A percentile compares a stretch with the other conserved stretches of the same genome.
Conservation (phyloP, 2,329 filamentous ascomycete genomes). For the Sarocladium oryzae region DNA sequence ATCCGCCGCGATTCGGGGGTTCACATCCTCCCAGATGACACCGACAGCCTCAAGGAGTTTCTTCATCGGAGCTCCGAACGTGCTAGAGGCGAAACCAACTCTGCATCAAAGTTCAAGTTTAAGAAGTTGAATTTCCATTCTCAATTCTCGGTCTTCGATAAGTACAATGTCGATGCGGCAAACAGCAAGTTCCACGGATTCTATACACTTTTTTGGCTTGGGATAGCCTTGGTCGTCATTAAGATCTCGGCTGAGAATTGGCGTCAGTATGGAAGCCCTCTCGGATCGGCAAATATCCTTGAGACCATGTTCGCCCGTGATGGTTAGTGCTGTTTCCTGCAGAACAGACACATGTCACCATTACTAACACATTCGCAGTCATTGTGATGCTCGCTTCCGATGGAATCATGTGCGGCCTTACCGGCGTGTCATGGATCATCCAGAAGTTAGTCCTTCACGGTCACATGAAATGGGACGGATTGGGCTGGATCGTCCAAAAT, state of each 20-base stretch:
- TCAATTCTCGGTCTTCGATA: conserved; percentile 68
- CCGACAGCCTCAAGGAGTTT: conserved; percentile 22
- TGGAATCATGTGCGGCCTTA: conserved; percentile 60
- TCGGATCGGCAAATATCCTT: conserved; percentile 68
- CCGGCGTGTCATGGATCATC: conserved; percentile 58
- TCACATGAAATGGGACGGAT: conserved; percentile 59
- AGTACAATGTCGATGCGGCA: conserved; percentile 57
- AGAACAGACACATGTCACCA: too few species aligned
- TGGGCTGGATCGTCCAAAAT: conserved; percentile 70
- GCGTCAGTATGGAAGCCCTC: conserved; percentile 57
- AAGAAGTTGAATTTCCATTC: conserved; percentile 60
- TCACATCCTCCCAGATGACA: conserved; percentile 22
- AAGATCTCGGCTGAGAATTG: conserved; percentile 65
- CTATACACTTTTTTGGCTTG: conserved; percentile 73
- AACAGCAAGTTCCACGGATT: conserved; percentile 73
- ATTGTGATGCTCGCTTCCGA: conserved; percentile 56
- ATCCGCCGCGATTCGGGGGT: conserved; percentile 19
- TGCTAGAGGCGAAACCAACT: conserved; percentile 11
- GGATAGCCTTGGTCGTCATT: conserved; percentile 58
- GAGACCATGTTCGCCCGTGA: conserved; percentile 55
- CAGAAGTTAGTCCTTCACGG: conserved; percentile 54
- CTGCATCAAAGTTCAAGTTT: conserved; percentile 24
- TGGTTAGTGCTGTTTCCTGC: too few species aligned
- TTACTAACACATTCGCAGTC: conserved; percentile 24
- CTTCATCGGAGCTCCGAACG: conserved; percentile 19